Evolutionary conservation across 129 eudicot species (phyloP).

Genomic region (Escallonia rubra): DNA sequence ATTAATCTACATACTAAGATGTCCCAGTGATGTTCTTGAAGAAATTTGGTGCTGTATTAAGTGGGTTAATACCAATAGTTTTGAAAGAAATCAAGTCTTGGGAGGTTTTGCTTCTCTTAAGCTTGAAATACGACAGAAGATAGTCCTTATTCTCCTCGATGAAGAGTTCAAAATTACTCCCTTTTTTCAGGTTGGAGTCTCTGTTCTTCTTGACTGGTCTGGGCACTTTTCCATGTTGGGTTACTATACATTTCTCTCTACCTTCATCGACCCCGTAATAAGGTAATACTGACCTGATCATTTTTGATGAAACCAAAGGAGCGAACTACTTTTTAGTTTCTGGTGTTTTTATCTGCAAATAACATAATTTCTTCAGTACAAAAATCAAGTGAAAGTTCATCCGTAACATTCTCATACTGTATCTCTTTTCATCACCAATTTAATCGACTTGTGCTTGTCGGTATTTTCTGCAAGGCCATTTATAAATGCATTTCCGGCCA

Average conservation of each 20-base stretch:
- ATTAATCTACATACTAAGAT: too few relatives aligned
- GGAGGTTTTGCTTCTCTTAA: neutral
- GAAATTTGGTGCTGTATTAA: too few relatives aligned
- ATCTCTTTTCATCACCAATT: neutral
- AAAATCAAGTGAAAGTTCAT: too few relatives aligned
- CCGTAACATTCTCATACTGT: neutral
- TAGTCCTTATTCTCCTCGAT: neutral
- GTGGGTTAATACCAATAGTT: too few relatives aligned
- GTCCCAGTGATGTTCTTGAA: too few relatives aligned
- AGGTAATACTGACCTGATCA: constrained; percentile 42
- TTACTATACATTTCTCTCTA: constrained; percentile 79
- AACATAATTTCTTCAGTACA: too few relatives aligned
- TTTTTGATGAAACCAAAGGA: neutral
- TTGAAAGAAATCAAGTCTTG: too few relatives aligned
- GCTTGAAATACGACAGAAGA: neutral
- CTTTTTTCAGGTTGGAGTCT: constrained; percentile 69
- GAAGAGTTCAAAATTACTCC: neutral
- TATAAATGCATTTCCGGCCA: constrained; percentile 40
- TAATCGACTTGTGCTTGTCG: neutral
- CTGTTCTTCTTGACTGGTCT: constrained; percentile 83
- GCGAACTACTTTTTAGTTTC: neutral
- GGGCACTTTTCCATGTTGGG: constrained; percentile 85
- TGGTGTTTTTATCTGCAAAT: too few relatives aligned
- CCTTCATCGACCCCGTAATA: constrained; percentile 58
- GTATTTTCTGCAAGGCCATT: constrained; percentile 50